Conservation (phyloP, 1,284 basidiomycete genomes). For the Trichosporon sp. region DNA sequence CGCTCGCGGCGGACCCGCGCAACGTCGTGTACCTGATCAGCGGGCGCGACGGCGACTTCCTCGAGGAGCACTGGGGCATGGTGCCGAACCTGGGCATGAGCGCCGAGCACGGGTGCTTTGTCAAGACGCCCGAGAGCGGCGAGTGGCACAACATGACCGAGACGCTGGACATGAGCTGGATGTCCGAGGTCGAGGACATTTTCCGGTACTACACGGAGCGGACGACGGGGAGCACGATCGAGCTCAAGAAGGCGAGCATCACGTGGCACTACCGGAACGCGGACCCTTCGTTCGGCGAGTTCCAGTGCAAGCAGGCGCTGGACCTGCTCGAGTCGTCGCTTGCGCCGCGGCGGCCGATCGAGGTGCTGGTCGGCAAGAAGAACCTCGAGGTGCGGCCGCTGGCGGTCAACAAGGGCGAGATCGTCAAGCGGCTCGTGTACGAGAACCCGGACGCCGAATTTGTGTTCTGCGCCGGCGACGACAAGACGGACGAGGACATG, state of each 20-base stretch:
- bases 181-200: constrained; percentile 88
- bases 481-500: constrained; percentile 99
- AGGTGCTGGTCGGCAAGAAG: constrained; percentile 96
- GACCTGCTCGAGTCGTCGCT: constrained; percentile 91
- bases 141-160: constrained; percentile 87
- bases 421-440: constrained; percentile 89
- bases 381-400: constrained; percentile 93
- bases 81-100: constrained; percentile 79
- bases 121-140: constrained; percentile 63
- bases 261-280: constrained; percentile 95
- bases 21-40: constrained; percentile 97
- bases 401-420: constrained; percentile 97
- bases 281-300: constrained; percentile 93
- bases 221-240: constrained; percentile 92
- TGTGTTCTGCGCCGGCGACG: constrained; percentile 95
- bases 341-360: constrained; percentile 79
- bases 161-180: constrained; percentile 95
- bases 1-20: constrained; percentile 69
- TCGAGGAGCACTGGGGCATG: constrained; percentile 86
- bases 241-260: constrained; percentile 93
- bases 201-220: constrained; percentile 96
- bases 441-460: constrained; percentile 89
- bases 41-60: constrained; percentile 88
- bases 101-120: constrained; percentile 94
- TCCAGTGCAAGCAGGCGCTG: constrained; percentile 94